Evolutionary conservation across 805 yeast species (phyloP), one percentile per base, ranked within the genome.

Genomic region (Lachancea sp.): DNA sequence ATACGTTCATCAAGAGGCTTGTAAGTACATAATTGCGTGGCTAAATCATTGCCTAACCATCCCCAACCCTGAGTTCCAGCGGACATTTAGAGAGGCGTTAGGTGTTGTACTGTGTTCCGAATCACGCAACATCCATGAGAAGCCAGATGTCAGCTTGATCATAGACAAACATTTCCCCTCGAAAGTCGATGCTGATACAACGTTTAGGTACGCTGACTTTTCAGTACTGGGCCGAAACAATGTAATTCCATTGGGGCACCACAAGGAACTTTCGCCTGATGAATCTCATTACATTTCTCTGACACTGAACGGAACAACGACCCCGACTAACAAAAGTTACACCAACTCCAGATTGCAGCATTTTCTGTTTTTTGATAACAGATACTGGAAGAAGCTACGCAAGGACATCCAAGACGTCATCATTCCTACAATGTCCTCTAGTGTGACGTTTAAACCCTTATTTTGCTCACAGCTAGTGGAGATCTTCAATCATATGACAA

Each of bases 351-450:
- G 86, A 53, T 56, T 84, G 11, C 89, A 83, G 57, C 71, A 68
- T 52, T 54, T 85, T 18, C 62, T 82, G 31, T 72, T 70, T 47
- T 75, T 82, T 47, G 85, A 84, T 49, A 69, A 77, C 32, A 69
- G 93, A 51, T 73, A 74, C 29, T 70, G 79, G 65, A 79, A 81
- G 46, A 51, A 54, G 3, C 54, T 74, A 7, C 71, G 93, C 56
- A 70, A 68, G 36, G 58, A 59, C 7, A 44, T 85, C 15, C 73
- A 75, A 39, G 66, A 70, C 22, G 57, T 78, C 1, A 50, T 83
- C 2, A 66, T 82, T 9, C 80, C 88, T 0, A 69, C 79, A 0
- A 59, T 83, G 22, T 69, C 85, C 1, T 70, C 81, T 0, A 77
- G 79, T 36, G 49, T 70, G 2, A 56, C 59, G 0, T 70, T 64